phyloP scores from a whole-genome alignment of 306 rosid species.

The Quercus gilva region DNA sequence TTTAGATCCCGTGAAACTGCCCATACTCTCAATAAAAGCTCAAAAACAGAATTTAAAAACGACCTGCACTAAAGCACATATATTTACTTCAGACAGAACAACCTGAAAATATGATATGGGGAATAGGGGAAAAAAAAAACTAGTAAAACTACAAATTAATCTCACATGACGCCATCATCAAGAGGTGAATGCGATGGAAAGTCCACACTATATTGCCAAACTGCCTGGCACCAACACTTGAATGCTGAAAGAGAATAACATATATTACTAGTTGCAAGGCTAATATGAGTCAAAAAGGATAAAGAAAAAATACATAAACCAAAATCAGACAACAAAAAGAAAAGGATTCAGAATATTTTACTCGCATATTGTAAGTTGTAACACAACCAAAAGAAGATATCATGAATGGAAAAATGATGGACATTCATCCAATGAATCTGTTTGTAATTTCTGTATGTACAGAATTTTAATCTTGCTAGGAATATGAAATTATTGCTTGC shows the following conservation, averaged over 20 bases:
- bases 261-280: slow-evolving; percentile 9
- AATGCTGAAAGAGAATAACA: slow-evolving; percentile 65
- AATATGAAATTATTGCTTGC: neutral
- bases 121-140: slow-evolving; percentile 22
- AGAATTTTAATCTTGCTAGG: neutral
- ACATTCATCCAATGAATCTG: neutral
- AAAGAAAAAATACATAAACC: neutral
- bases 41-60: slow-evolving; percentile 91
- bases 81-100: slow-evolving; percentile 37
- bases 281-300: slow-evolving; percentile 12
- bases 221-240: slow-evolving; percentile 99
- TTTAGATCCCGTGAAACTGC: slow-evolving; percentile 86
- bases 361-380: neutral
- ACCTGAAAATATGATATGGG: neutral
- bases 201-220: slow-evolving; percentile 74
- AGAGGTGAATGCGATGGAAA: slow-evolving; percentile 65
- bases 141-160: slow-evolving; percentile 23
- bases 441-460: neutral
- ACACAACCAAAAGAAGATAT: neutral
- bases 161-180: slow-evolving; percentile 91
- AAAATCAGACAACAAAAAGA: slow-evolving; percentile 8
- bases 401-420: neutral
- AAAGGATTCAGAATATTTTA: neutral
- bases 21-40: slow-evolving; percentile 92
- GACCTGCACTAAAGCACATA: slow-evolving; percentile 71